These are phyloP conservation scores for Pouteria campechiana DNA, from an alignment of 179 eudicot species.

Conservation along the genomic window DNA sequence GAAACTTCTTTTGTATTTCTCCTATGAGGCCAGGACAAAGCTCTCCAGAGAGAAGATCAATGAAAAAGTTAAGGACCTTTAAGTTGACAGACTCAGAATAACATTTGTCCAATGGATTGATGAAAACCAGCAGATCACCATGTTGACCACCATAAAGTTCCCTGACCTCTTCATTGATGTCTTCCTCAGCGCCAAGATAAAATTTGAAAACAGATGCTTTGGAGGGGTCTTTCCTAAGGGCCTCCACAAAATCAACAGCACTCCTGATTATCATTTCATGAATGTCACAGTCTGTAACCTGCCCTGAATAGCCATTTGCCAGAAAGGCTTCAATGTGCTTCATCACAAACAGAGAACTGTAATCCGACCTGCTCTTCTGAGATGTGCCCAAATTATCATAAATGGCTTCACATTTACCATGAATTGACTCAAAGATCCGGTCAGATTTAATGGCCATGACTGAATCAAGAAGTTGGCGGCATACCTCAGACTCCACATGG, in stretches of 20 bases:
- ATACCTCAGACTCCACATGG: slow-evolving; percentile 38
- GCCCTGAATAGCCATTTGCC: slow-evolving; percentile 18
- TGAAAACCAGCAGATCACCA: slow-evolving; percentile 66
- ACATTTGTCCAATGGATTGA: slow-evolving; percentile 70
- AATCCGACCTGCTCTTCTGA: slow-evolving; percentile 56
- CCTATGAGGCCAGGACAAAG: slow-evolving; percentile 38
- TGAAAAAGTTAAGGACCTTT: slow-evolving; percentile 68
- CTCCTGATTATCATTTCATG: slow-evolving; percentile 36
- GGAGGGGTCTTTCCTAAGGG: slow-evolving; percentile 40
- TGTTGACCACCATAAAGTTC: slow-evolving; percentile 54
- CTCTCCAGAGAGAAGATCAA: slow-evolving; percentile 61
- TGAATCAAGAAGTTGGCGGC: slow-evolving; percentile 54
- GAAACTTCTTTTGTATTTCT: slow-evolving; percentile 56
- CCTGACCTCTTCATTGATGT: slow-evolving; percentile 32
- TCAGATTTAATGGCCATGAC: slow-evolving; percentile 63
- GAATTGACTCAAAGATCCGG: slow-evolving; percentile 46
- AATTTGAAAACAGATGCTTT: slow-evolving; percentile 38
- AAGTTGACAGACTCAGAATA: slow-evolving; percentile 58
- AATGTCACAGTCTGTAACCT: slow-evolving; percentile 19
- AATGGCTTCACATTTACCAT: slow-evolving; percentile 56
- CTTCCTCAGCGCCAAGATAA: slow-evolving; percentile 56
- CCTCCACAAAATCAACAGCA: slow-evolving; percentile 22
- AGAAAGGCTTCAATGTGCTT: slow-evolving; percentile 65
- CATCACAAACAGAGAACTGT: slow-evolving; percentile 47
- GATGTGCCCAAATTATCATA: slow-evolving; percentile 37